These are phyloP conservation scores for Diaporthe australafricana DNA, from an alignment of 2,329 filamentous ascomycete species.

Conservation along the genomic window DNA sequence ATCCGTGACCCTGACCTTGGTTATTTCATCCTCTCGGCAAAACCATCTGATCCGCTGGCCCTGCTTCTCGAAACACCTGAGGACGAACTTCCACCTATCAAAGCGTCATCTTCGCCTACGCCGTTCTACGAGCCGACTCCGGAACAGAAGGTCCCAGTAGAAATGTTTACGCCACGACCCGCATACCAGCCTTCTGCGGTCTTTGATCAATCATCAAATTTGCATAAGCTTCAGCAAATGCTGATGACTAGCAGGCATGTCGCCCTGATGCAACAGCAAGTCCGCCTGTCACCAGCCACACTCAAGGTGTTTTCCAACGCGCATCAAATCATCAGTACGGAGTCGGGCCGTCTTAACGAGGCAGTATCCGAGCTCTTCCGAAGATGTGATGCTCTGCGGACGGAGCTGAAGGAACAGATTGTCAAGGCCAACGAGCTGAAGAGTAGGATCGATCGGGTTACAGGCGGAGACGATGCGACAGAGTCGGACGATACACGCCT, in stretches of 20 bases:
- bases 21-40: slow-evolving; percentile 71
- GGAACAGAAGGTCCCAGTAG: slow-evolving; percentile 49
- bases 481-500: slow-evolving; percentile 68
- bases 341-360: slow-evolving; percentile 75
- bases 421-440: slow-evolving; percentile 74
- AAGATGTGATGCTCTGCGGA: slow-evolving; percentile 74
- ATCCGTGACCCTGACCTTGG: slow-evolving; percentile 72
- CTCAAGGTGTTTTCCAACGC: slow-evolving; percentile 78
- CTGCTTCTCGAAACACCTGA: slow-evolving; percentile 71
- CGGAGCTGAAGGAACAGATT: slow-evolving; percentile 76
- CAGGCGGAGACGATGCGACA: slow-evolving; percentile 67
- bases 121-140: slow-evolving; percentile 55
- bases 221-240: slow-evolving; percentile 59
- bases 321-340: slow-evolving; percentile 76
- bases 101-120: slow-evolving; percentile 48
- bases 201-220: slow-evolving; percentile 58
- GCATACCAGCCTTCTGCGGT: slow-evolving; percentile 72
- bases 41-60: slow-evolving; percentile 67
- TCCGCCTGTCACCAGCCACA: slow-evolving; percentile 77
- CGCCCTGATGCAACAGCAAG: slow-evolving; percentile 72
- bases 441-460: slow-evolving; percentile 74
- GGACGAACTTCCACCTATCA: slow-evolving; percentile 51
- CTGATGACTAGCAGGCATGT: slow-evolving; percentile 71
- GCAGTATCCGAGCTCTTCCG: slow-evolving; percentile 81
- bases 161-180: slow-evolving; percentile 72